Base-by-base conservation (phyloP, 768 basidiomycete genomes). In the Cyclocybe cylindracea region DNA sequence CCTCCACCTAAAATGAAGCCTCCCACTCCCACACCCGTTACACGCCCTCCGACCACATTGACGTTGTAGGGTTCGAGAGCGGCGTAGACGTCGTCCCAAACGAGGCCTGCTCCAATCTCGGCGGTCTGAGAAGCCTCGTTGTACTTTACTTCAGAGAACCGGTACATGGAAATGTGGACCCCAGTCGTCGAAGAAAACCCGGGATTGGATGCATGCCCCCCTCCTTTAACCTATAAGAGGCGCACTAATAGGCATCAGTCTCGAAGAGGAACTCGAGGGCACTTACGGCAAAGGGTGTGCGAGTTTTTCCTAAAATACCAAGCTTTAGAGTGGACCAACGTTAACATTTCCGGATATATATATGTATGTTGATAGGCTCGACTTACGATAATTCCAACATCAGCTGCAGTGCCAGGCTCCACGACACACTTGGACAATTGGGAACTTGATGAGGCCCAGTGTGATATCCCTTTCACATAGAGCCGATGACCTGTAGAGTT, bases 61-160 rank as follows among this genome's bases (percentile, higher is more conserved):
- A 83, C 78, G 1, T 68, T 71, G 48, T 71, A 61, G 0, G 77
- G 80, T 32, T 66, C 70, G 4, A 88, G 70, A 3, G 76, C 78
- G 5, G 70, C 67, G 54, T 86, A 87, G 4, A 65, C 82, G 31
- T 85, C 78, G 58, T 87, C 85, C 85, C 85, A 88, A 18, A 82
- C 69, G 18, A 80, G 59, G 3, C 78, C 78, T 1, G 76, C 61
- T 1, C 77, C 77, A 10, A 79, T 48, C 0, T 57, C 66, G 0
- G 64, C 79, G 0, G 76, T 81, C 50, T 74, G 66, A 0, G 70
- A 57, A 0, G 59, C 48, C 1, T 63, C 48, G 40, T 81, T 62
- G 46, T 82, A 83, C 2, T 50, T 65, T 11, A 80, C 71, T 13
- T 74, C 54, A 8, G 68, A 66, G 59, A 85, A 82, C 1, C 71